phyloP scores from a whole-genome alignment of 768 basidiomycete genomes.

The Agrocybe pediades region DNA sequence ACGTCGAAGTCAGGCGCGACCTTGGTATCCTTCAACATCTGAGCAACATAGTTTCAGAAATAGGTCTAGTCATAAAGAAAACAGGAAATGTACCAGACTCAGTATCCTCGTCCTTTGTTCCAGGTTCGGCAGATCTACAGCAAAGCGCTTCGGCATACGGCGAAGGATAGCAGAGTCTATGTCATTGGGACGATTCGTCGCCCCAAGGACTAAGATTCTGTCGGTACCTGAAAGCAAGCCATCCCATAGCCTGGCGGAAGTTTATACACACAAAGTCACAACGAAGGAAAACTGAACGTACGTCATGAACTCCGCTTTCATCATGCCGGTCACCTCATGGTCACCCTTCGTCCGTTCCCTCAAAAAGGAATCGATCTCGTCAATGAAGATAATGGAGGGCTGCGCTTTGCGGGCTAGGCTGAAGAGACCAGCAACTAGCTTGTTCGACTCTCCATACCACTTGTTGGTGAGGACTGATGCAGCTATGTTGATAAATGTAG shows the following conservation, averaged over 20 bases:
- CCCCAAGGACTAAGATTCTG: constrained; percentile 88
- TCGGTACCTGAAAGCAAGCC: constrained; percentile 82
- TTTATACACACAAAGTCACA: constrained; percentile 1
- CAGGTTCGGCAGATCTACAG: constrained; percentile 75
- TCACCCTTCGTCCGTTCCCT: constrained; percentile 85
- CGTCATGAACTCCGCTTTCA: constrained; percentile 97
- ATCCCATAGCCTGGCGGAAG: constrained; percentile 79
- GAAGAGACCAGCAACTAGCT: constrained; percentile 93
- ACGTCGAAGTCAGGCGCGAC: constrained; percentile 66
- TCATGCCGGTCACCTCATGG: constrained; percentile 98
- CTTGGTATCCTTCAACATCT: constrained; percentile 87
- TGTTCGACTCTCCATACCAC: constrained; percentile 68
- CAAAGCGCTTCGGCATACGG: constrained; percentile 99
- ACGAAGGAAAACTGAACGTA: constrained; percentile 34
- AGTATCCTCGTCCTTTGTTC: constrained; percentile 87
- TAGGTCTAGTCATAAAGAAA: background rate
- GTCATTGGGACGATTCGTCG: constrained; percentile 94
- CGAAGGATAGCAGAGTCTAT: constrained; percentile 84
- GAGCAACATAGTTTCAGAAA: constrained; percentile 7
- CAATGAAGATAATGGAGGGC: constrained; percentile 97
- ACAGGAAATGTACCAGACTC: constrained; percentile 52
- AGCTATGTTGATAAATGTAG: constrained; percentile 83
- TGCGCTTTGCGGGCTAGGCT: constrained; percentile 92
- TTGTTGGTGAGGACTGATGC: constrained; percentile 50
- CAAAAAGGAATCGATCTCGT: constrained; percentile 97